These are phyloP conservation scores for Backusella tuberculispora DNA, from an alignment of 192 early-diverging fungal species.

Conservation along the genomic window DNA sequence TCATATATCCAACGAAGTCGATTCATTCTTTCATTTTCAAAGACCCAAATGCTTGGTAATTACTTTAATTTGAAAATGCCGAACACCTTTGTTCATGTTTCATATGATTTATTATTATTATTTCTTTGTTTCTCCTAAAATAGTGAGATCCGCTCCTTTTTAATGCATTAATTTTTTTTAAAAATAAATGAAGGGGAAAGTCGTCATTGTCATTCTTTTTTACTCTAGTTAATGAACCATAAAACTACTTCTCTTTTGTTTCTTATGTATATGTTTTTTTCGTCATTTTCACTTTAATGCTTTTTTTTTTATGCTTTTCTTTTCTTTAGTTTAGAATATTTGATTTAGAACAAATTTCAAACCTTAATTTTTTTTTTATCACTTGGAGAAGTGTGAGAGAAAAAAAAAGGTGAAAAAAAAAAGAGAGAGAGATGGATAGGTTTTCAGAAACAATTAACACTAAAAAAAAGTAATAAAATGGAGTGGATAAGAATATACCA, in stretches of 20 bases:
- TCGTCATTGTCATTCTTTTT: background rate
- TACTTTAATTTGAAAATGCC: too few relatives aligned
- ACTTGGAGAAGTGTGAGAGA: background rate
- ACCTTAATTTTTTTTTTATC: background rate
- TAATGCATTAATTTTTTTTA: too few relatives aligned
- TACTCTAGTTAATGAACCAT: too few relatives aligned
- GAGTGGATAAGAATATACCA: too few relatives aligned
- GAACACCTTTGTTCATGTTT: background rate
- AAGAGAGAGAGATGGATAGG: background rate
- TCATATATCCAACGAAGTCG: too few relatives aligned
- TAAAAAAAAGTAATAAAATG: too few relatives aligned
- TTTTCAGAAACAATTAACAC: background rate
- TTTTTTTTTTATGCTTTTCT: background rate
- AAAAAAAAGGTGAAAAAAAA: background rate
- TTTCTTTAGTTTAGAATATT: background rate
- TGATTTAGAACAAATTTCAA: constrained; percentile 12
- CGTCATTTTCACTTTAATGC: background rate
- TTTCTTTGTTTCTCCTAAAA: too few relatives aligned
- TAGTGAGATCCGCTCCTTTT: too few relatives aligned
- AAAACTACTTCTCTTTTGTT: background rate
- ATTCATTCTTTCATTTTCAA: too few relatives aligned
- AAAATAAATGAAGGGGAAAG: background rate
- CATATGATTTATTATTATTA: background rate
- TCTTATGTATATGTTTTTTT: background rate
- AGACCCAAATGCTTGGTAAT: too few relatives aligned